These are phyloP conservation scores for Kazachstania bromeliacearum DNA, from an alignment of 805 yeast genomes.

Conservation along the genomic window DNA sequence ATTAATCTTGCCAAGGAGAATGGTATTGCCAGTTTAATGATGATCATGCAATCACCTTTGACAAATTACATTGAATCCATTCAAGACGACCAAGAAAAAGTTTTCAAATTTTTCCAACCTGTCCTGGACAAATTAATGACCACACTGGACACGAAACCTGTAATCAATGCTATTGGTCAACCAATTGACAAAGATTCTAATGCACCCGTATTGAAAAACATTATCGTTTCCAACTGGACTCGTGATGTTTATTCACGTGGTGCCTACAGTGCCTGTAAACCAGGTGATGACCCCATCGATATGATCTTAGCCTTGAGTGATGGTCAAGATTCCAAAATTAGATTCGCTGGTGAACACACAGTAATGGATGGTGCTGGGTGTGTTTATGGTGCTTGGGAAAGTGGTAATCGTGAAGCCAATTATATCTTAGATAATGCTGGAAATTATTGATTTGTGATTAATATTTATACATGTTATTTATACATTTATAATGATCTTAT, in stretches of 20 bases:
- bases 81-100: constrained; percentile 40
- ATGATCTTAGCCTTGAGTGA: constrained; percentile 50
- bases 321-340: constrained; percentile 43
- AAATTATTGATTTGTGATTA: not conserved
- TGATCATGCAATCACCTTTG: constrained; percentile 62
- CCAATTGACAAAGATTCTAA: not conserved
- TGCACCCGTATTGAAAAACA: constrained; percentile 33
- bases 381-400: constrained; percentile 81
- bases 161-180: constrained; percentile 5
- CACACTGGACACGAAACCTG: constrained; percentile 10
- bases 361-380: constrained; percentile 83
- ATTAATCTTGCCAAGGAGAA: constrained; percentile 47
- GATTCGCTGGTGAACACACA: constrained; percentile 92
- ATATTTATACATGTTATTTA: not conserved
- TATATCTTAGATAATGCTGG: constrained; percentile 21
- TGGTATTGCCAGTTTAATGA: constrained; percentile 45
- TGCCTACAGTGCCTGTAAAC: constrained; percentile 63
- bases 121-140: constrained; percentile 23
- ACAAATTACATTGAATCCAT: constrained; percentile 49
- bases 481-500: not conserved
- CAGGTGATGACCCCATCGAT: constrained; percentile 62
- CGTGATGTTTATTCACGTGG: constrained; percentile 71
- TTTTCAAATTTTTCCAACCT: constrained; percentile 55
- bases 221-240: constrained; percentile 65
- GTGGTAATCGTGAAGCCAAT: constrained; percentile 54